Evolutionary conservation across 805 yeast genomes (phyloP).

Genomic region (Metschnikowia corniflorae): DNA sequence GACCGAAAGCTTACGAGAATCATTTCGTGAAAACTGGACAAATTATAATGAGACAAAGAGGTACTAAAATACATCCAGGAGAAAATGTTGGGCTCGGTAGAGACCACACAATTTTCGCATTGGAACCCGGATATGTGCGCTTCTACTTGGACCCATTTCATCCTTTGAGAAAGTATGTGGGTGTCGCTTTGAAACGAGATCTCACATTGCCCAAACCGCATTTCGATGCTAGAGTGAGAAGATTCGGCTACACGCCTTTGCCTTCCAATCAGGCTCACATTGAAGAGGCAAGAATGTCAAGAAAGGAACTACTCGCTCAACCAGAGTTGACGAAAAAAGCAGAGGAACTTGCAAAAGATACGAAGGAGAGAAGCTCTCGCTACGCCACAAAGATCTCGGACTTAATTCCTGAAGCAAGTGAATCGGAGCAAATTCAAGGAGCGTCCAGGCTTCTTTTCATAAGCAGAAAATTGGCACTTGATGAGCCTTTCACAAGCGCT

Average conservation of each 20-base stretch:
- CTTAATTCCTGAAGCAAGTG: constrained; percentile 25
- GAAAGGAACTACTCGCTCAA: constrained; percentile 62
- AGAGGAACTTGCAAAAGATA: constrained; percentile 36
- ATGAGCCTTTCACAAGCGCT: constrained; percentile 56
- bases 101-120: constrained; percentile 89
- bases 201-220: constrained; percentile 80
- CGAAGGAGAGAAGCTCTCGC: constrained; percentile 25
- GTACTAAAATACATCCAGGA: constrained; percentile 93
- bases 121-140: constrained; percentile 90
- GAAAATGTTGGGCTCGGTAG: constrained; percentile 86
- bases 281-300: constrained; percentile 60
- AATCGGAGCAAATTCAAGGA: constrained; percentile 33
- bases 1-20: constrained; percentile 85
- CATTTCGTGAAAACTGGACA: constrained; percentile 74
- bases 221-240: constrained; percentile 80
- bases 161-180: constrained; percentile 86
- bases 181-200: constrained; percentile 70
- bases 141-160: constrained; percentile 95
- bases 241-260: constrained; percentile 70
- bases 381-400: constrained; percentile 20
- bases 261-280: constrained; percentile 48
- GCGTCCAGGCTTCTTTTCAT: constrained; percentile 52
- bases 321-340: constrained; percentile 45
- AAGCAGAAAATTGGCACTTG: constrained; percentile 49
- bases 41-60: constrained; percentile 89